Percentiles rank a stretch among this genome's conserved stretches.
Conservation (phyloP, 2,329 filamentous ascomycete genomes). For the Elsinoe arachidis region DNA sequence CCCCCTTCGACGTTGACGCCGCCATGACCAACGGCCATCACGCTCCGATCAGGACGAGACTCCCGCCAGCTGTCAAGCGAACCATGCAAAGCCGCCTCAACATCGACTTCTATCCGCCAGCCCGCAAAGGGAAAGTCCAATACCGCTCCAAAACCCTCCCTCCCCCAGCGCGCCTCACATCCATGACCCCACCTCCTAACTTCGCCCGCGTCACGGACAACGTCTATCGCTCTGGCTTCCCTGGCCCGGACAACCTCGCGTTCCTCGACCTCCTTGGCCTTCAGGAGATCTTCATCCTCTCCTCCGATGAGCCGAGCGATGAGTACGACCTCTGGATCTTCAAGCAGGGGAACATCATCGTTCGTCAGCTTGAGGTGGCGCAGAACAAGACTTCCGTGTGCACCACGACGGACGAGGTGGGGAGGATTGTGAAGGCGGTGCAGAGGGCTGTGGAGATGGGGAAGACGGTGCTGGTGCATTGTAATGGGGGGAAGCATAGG, state of each 20-base stretch:
- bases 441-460: conserved; percentile 59
- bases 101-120: not conserved
- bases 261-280: conserved; percentile 61
- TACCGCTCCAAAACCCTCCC: not conserved
- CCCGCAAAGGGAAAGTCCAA: not conserved
- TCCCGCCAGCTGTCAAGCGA: too few relatives aligned
- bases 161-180: conserved; percentile 25
- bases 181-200: conserved; percentile 52
- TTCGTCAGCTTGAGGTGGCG: conserved; percentile 67
- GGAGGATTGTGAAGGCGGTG: conserved; percentile 63
- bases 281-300: conserved; percentile 64
- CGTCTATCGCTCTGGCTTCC: conserved; percentile 77
- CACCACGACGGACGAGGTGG: conserved; percentile 23
- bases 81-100: not conserved
- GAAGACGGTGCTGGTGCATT: conserved; percentile 78
- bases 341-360: conserved; percentile 54
- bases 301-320: conserved; percentile 40
- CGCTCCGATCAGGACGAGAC: too few relatives aligned
- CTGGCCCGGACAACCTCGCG: conserved; percentile 58
- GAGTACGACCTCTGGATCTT: conserved; percentile 53
- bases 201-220: conserved; percentile 65
- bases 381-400: conserved; percentile 65
- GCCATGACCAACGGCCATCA: too few relatives aligned
- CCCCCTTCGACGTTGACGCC: too few relatives aligned
- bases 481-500: conserved; percentile 90